Evolutionary conservation across 2,329 filamentous ascomycete species (phyloP).

Genomic region (Botrytis cinerea): DNA sequence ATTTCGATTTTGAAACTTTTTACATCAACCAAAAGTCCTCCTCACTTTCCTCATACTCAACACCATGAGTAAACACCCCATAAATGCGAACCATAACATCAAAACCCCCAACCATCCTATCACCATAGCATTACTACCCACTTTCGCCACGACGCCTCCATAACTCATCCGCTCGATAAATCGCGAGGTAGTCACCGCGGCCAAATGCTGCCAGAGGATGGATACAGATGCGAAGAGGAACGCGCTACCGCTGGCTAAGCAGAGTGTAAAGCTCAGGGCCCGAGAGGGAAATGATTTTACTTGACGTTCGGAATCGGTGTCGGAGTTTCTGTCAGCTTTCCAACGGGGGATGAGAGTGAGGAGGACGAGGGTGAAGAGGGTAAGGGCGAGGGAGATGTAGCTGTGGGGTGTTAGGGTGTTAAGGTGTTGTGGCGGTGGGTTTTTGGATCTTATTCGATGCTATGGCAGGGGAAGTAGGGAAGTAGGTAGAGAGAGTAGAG

Average conservation of each 20-base stretch:
- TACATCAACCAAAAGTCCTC: not conserved
- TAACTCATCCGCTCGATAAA: not conserved
- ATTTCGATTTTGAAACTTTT: not conserved
- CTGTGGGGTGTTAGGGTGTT: not conserved
- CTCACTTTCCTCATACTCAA: conserved; percentile 8
- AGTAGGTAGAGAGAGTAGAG: too few species aligned
- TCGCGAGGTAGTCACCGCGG: not conserved
- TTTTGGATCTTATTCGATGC: not conserved
- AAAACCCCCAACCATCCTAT: not conserved
- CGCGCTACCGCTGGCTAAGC: not conserved
- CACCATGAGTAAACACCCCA: conserved; percentile 1
- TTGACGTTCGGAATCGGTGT: not conserved
- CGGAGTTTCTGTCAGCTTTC: not conserved
- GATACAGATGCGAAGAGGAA: not conserved
- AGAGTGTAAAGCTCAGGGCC: not conserved
- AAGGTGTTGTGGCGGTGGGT: too few species aligned
- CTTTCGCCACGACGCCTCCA: not conserved
- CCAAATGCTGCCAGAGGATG: not conserved
- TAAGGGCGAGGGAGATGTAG: not conserved
- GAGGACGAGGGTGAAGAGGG: not conserved
- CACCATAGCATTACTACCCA: not conserved
- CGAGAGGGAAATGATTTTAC: not conserved
- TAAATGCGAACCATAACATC: not conserved
- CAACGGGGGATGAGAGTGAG: not conserved
- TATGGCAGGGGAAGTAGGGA: not conserved